Evolutionary conservation across 2,329 filamentous ascomycete species (phyloP).

Genomic region (Xylaria sp.): DNA sequence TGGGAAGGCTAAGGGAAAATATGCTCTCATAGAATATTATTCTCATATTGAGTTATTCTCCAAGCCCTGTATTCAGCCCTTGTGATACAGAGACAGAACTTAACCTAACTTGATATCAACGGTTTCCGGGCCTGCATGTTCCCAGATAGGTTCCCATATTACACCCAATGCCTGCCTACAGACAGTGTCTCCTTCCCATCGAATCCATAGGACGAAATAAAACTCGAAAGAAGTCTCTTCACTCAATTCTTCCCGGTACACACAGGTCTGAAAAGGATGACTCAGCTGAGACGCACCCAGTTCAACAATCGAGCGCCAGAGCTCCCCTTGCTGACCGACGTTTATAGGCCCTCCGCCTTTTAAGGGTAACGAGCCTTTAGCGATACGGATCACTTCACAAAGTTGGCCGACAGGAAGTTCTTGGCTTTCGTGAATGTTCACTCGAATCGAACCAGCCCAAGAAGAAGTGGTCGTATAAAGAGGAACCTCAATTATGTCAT

Average conservation of each 20-base stretch:
- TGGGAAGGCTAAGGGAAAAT: no score
- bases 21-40: no score
- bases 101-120: slow-evolving; percentile 22
- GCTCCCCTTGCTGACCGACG: not conserved
- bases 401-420: not conserved
- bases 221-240: slow-evolving; percentile 7
- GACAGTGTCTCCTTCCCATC: slow-evolving; percentile 18
- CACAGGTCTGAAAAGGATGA: not conserved
- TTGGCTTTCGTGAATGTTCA: not conserved
- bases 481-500: slow-evolving; percentile 15
- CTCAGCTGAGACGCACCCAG: not conserved
- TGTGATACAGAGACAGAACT: not conserved
- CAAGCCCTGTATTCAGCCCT: no score
- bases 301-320: not conserved
- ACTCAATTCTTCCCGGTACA: not conserved
- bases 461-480: slow-evolving; percentile 13
- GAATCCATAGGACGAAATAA: slow-evolving; percentile 23
- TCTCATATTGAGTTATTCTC: no score
- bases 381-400: slow-evolving; percentile 22
- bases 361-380: slow-evolving; percentile 15
- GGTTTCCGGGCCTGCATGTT: not conserved
- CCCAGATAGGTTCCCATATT: slow-evolving; percentile 13
- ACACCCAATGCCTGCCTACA: slow-evolving; percentile 11
- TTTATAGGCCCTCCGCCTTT: not conserved
- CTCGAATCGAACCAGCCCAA: slow-evolving; percentile 19